Conservation (phyloP, 139 green algal species). For the Closterium sp. region DNA sequence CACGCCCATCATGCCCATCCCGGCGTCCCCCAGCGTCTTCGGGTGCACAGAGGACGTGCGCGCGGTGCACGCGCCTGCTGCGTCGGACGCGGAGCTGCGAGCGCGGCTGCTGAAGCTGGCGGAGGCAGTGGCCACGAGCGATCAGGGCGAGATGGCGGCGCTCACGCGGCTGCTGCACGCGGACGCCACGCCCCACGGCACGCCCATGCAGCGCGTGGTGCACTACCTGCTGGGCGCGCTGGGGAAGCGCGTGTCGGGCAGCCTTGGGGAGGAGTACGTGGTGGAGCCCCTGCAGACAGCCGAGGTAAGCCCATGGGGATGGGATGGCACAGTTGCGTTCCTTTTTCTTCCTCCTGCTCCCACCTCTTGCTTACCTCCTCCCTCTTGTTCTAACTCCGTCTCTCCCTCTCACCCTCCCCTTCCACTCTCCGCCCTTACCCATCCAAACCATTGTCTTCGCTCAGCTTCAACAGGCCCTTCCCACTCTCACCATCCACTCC, state of each 20-base stretch:
- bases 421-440: no score
- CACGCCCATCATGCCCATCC: no score
- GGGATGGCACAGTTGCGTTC: no score
- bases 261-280: background rate
- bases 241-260: background rate
- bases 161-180: background rate
- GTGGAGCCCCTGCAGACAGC: background rate
- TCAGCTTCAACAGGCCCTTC: no score
- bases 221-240: conserved; percentile 16
- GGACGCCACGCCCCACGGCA: conserved; percentile 5
- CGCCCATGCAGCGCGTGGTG: conserved; percentile 19
- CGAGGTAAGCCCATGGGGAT: background rate
- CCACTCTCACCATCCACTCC: no score
- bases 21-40: no score
- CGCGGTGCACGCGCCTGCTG: no score
- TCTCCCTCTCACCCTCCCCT: no score
- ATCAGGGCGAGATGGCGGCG: background rate
- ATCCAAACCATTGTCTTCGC: no score
- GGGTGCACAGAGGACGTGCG: no score
- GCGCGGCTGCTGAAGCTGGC: no score
- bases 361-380: background rate
- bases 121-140: background rate
- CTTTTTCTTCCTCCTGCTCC: background rate
- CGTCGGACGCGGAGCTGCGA: no score
- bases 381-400: background rate